Base-by-base conservation (phyloP, 2,329 filamentous ascomycete genomes). In the Aspergillus ruber region DNA sequence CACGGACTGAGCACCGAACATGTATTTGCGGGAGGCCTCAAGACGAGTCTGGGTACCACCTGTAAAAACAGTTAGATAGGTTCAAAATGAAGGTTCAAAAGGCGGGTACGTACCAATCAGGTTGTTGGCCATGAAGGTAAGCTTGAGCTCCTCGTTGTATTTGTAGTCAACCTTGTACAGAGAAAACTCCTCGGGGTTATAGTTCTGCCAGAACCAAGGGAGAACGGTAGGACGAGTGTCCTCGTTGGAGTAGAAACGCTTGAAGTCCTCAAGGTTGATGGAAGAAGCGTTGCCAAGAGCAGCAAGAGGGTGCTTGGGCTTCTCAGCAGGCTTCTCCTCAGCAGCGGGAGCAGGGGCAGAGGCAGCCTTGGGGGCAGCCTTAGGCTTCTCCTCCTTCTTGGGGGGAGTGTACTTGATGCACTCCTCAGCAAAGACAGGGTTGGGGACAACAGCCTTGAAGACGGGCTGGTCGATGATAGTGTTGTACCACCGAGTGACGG, bases 71-170 rank as follows among this genome's bases (percentile, higher is more conserved):
- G 13, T 21, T 27, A 17, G 12, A 17, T 29, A 12, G 13, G 51
- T 59, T 56, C 63, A 56, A 45, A 32, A 48, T 23, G 8, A 15
- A 25, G 46, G 35, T 12, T 8, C 5, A 36, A 7, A 13, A 21
- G 32, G 10, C 9, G 13, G n/a, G 7, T 6, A 63, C 74, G 60
- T 67, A 77, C 81, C 90, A 70, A 98, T 91, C 74, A 97, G 79
- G 83, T 98, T 98, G 81, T 86, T 88, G 62, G 89, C 91, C 93
- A 98, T 98, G 87, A 98, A 98, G 67, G 86, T 87, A 74, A 93
- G 78, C 68, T 89, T 96, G 60, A 98, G 82, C 84, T 98, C 93
- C 53, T 95, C 84, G 75, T 96, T 95, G 82, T 98, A 98, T 85
- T 95, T 96, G 85, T 95, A 98, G 75, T 90, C 85, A 62, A 90